phyloP scores from a whole-genome alignment of 2,329 filamentous ascomycete genomes.

The Ramularia collo-cygni region DNA sequence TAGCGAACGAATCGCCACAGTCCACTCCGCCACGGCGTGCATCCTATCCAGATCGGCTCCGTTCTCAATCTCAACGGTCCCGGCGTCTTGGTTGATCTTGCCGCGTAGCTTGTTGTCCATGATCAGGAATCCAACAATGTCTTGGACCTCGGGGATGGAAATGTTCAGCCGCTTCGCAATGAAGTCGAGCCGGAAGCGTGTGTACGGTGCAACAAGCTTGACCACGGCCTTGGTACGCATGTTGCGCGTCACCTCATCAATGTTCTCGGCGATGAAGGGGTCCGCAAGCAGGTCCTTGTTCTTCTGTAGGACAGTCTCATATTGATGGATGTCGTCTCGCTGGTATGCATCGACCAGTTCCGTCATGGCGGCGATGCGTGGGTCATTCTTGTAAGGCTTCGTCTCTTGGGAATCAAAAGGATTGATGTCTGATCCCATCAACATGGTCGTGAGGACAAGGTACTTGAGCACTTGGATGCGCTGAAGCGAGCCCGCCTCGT shows the following conservation, averaged over 20 bases:
- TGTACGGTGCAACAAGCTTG: slow-evolving; percentile 91
- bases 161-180: slow-evolving; percentile 86
- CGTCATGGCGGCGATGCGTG: slow-evolving; percentile 93
- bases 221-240: slow-evolving; percentile 95
- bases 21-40: slow-evolving; percentile 66
- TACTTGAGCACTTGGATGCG: slow-evolving; percentile 97
- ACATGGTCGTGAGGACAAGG: slow-evolving; percentile 90
- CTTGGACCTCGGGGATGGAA: slow-evolving; percentile 76
- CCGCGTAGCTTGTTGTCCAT: slow-evolving; percentile 81
- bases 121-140: slow-evolving; percentile 92
- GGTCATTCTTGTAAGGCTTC: slow-evolving; percentile 94
- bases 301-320: slow-evolving; percentile 78
- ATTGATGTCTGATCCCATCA: slow-evolving; percentile 98
- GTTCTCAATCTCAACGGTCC: slow-evolving; percentile 73
- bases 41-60: slow-evolving; percentile 67
- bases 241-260: slow-evolving; percentile 95
- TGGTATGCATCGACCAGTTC: slow-evolving; percentile 95
- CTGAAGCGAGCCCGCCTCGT: slow-evolving; percentile 93
- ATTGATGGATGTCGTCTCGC: slow-evolving; percentile 84
- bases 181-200: slow-evolving; percentile 79
- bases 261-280: slow-evolving; percentile 96
- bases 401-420: slow-evolving; percentile 98
- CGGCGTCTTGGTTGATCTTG: slow-evolving; percentile 81
- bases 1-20: slow-evolving; percentile 59
- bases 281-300: slow-evolving; percentile 87